Percentiles rank a stretch among this genome's conserved stretches.
Evolutionary conservation across 495 filamentous ascomycete genomes (phyloP).

Genomic region (Neurospora cerealis): DNA sequence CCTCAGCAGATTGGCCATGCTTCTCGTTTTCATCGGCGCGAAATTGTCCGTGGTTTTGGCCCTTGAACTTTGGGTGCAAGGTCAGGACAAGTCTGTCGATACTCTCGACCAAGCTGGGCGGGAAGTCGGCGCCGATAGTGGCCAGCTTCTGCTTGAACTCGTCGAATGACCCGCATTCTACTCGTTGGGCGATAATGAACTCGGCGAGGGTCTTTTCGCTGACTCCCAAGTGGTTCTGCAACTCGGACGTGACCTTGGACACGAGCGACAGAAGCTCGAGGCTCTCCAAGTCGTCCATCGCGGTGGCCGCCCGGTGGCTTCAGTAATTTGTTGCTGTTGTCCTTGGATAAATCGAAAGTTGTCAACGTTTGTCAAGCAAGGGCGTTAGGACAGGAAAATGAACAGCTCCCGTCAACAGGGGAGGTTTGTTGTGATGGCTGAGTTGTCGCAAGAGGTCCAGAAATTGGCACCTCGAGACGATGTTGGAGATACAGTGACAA

Average conservation of each 20-base stretch:
- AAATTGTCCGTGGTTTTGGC: constrained; percentile 26
- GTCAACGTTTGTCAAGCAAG: not conserved
- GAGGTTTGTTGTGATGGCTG: not conserved
- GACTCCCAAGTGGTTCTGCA: constrained; percentile 88
- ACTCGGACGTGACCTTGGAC: constrained; percentile 85
- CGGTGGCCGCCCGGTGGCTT: constrained; percentile 6
- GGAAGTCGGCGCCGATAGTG: constrained; percentile 74
- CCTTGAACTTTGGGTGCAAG: constrained; percentile 82
- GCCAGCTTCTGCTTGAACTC: constrained; percentile 63
- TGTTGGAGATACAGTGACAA: not conserved
- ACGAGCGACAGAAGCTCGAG: constrained; percentile 90
- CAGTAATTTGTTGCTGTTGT: not conserved
- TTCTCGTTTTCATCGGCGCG: constrained; percentile 33
- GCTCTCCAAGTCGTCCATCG: constrained; percentile 82
- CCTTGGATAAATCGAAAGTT: not conserved
- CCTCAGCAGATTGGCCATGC: constrained; percentile 31
- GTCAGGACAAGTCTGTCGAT: constrained; percentile 79
- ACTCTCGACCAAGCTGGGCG: constrained; percentile 79
- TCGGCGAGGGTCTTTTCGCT: constrained; percentile 91
- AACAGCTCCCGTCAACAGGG: not conserved
- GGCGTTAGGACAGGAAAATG: too few relatives aligned
- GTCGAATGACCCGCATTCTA: constrained; percentile 55
- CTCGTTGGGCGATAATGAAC: constrained; percentile 84
- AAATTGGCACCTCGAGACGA: not conserved
- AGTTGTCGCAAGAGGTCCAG: not conserved